Evolutionary conservation across 2,329 filamentous ascomycete species (phyloP).

Genomic region (Penicillium sp.): DNA sequence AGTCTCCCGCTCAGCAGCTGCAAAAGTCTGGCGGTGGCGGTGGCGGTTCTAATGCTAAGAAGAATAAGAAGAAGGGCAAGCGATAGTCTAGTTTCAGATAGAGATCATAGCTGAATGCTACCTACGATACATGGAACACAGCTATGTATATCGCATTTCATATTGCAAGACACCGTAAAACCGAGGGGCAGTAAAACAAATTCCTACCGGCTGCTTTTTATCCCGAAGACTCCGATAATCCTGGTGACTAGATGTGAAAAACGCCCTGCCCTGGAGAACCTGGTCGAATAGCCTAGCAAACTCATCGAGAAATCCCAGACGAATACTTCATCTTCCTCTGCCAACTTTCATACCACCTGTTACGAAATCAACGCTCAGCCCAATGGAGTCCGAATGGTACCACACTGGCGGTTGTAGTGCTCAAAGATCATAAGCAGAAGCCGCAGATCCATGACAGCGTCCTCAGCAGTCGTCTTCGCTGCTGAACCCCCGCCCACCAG

Average conservation of each 20-base stretch:
- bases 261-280: not conserved
- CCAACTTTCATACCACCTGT: not conserved
- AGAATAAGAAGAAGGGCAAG: slow-evolving; percentile 53
- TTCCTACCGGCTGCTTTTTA: not conserved
- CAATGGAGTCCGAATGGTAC: slow-evolving; percentile 35
- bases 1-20: slow-evolving; percentile 40
- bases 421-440: slow-evolving; percentile 36
- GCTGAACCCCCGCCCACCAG: slow-evolving; percentile 24
- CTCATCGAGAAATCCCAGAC: not conserved
- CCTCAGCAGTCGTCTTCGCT: slow-evolving; percentile 36
- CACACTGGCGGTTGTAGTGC: slow-evolving; percentile 38
- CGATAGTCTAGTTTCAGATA: slow-evolving; percentile 28
- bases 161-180: not conserved
- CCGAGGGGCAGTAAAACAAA: not conserved
- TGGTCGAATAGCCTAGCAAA: not conserved
- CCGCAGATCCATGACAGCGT: slow-evolving; percentile 39
- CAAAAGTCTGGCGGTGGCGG: slow-evolving; percentile 35
- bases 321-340: not conserved
- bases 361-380: slow-evolving; percentile 17
- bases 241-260: too few species aligned
- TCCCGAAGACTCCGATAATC: not conserved
- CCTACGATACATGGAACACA: not conserved
- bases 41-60: slow-evolving; percentile 42
- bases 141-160: not conserved
- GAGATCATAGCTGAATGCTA: slow-evolving; percentile 10